Base-by-base conservation (phyloP, 2,329 filamentous ascomycete genomes). In the Fusarium temperatum region DNA sequence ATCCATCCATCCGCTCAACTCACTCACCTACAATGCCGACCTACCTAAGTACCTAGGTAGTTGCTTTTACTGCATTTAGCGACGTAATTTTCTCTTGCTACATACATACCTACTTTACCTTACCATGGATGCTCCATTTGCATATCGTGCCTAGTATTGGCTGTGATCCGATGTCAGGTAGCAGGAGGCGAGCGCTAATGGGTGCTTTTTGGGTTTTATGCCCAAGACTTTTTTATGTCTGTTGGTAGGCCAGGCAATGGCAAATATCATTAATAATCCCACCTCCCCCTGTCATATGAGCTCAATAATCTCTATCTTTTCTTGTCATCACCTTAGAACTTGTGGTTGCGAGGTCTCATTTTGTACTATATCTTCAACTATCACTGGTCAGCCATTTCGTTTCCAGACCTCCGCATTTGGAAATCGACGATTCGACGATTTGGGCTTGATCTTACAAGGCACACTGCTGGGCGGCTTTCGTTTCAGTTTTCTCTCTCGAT, bases 241-340 rank as follows among this genome's bases (percentile, higher is more conserved):
- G 57, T 35, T 39, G 42, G 53, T 41, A 66, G 50, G 36, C 48
- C 51, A 56, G 65, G 44, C 45, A 50, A 42, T 64, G 38, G 44
- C 55, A 57, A 64, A 30, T 63, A 51, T 18, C 69, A 55, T 45
- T 68, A 68, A 63, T 69, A 65, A 51, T 53, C 35, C 42, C 41
- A 61, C 63, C n/a, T 51, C 53, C 48, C 66, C 66, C 56, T 66
- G 62, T 41, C 20, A 42, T 38, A 35, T 8, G 32, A 35, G 42
- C 56, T 30, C 36, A 24, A 50, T 35, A 41, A 56, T 38, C 32
- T 63, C 30, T 28, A 44, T 48, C 32, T 63, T 44, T n/a, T 22
- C 32, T 51, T 45, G 36, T 11, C 11, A 20, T 48, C 42, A 38
- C 41, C 41, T 45, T 44, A 26, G 32, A 42, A 38, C 32, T 45